Evolutionary conservation across 306 rosid species (phyloP).

Genomic region (Ormosia emarginata): DNA sequence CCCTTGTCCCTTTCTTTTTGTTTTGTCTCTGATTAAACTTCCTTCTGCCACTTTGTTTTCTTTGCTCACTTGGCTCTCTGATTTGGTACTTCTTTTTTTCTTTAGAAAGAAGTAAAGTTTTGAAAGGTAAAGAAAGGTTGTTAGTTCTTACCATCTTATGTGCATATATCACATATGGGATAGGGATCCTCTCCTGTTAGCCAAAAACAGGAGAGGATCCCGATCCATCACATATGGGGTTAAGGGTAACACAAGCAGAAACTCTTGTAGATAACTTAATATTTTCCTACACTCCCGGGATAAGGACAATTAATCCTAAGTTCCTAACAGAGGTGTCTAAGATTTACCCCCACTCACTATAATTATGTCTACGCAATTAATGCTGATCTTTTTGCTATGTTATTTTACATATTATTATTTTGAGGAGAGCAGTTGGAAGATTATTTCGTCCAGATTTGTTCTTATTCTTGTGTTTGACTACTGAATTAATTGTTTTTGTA

Average conservation of each 20-base stretch:
- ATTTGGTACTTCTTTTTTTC: neutral
- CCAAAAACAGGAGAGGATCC: no score
- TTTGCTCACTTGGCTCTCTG: neutral
- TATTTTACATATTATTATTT: neutral
- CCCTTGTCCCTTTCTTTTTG: neutral
- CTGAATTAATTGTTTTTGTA: neutral
- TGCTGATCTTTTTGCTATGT: neutral
- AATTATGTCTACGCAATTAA: no score
- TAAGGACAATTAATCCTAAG: neutral
- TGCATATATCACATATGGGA: neutral
- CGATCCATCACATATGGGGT: neutral
- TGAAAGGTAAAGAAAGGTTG: neutral
- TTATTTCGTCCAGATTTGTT: conserved; percentile 3
- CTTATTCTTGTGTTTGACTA: neutral
- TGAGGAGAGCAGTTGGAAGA: neutral
- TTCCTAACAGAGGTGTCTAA: neutral
- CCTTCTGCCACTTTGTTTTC: neutral
- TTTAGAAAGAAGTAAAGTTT: neutral
- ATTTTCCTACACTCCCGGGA: no score
- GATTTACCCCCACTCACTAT: no score
- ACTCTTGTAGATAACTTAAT: neutral
- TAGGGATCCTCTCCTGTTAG: no score
- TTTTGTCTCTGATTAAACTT: neutral
- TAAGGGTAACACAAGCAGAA: no score
- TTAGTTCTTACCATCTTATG: neutral